Evolutionary conservation across 108 stramenopile genomes (phyloP).

Genomic region (Nitzschia sp.): DNA sequence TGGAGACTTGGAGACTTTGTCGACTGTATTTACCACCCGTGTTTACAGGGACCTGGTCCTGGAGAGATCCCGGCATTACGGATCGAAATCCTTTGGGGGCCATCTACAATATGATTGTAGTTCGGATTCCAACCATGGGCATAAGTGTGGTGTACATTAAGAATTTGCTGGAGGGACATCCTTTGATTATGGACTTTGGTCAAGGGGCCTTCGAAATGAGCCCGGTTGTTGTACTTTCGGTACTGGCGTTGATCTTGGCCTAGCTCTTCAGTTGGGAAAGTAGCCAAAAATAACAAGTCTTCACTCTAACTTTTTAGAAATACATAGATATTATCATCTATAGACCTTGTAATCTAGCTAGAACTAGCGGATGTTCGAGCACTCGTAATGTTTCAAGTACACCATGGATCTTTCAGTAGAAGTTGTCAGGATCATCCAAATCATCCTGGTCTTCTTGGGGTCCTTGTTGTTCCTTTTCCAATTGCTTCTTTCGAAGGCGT

Average conservation of each 20-base stretch:
- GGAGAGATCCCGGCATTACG: constrained; percentile 29
- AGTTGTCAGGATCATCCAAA: background rate
- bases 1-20: constrained; percentile 45
- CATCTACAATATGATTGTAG: constrained; percentile 66
- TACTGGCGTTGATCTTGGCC: constrained; percentile 46
- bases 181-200: constrained; percentile 52
- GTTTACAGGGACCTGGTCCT: constrained; percentile 57
- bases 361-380: no score
- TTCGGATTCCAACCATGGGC: constrained; percentile 52
- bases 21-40: constrained; percentile 42
- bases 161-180: constrained; percentile 54
- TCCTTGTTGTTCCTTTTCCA: constrained; percentile 7
- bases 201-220: constrained; percentile 57
- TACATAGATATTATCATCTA: background rate
- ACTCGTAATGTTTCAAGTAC: no score
- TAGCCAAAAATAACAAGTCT: no score
- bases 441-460: background rate
- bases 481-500: constrained; percentile 44
- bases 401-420: no score
- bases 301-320: background rate
- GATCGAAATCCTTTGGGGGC: constrained; percentile 59
- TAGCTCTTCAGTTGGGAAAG: no score
- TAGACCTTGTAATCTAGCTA: no score
- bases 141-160: constrained; percentile 45
- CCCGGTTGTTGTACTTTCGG: constrained; percentile 44